Evolutionary conservation across 2,329 filamentous ascomycete species (phyloP), one percentile per base, ranked within the genome.

Genomic region (Escovopsis sp.): DNA sequence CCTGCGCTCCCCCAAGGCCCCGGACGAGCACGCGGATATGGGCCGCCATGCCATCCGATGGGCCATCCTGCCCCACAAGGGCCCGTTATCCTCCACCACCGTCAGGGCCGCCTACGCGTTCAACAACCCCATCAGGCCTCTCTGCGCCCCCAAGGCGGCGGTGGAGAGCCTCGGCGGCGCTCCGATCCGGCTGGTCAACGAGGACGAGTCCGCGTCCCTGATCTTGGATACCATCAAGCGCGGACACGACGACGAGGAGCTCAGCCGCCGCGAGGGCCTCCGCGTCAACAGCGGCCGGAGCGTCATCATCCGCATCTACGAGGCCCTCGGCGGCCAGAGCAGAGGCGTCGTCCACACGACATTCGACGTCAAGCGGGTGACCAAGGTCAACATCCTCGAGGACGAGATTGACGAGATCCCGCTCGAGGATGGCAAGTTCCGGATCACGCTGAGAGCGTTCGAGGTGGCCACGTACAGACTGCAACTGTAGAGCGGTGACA

Each of bases 21-120:
- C 89, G 1, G 89, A 96, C 59, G 87, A 78, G 6, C 81, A 94
- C 54, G 89, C 89, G 35, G 89, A 96, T 58, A 95, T 96, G 87
- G 89, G 86, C 42, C 73, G 70, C 36, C 89, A 96, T 60, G 72
- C 72, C 48, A 93, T 95, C 52, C 80, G 83, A 47, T 96, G 89
- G 74, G 88, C 85, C 19, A 87, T 96, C 51, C 69, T 95, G 51
- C 89, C 89, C 3, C 89, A 96, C 60, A 59, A 72, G 23, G 88
- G 87, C 3, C 61, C 70, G 2, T 70, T 96, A 4, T 77, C 81
- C 38, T 67, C 79, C 33, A 69, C 72, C 15, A 94, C 87, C 1
- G 76, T 96, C 37, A 79, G 81, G 45, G 84, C 87, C 11, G 89
- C 83, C 0, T 88, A 82, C 59, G 84, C 89, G 51, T 93, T 96